A percentile compares a stretch with the other conserved stretches of the same genome.
These are phyloP conservation scores for Russula sp. DNA, from an alignment of 768 basidiomycete genomes.

Conservation along the genomic window DNA sequence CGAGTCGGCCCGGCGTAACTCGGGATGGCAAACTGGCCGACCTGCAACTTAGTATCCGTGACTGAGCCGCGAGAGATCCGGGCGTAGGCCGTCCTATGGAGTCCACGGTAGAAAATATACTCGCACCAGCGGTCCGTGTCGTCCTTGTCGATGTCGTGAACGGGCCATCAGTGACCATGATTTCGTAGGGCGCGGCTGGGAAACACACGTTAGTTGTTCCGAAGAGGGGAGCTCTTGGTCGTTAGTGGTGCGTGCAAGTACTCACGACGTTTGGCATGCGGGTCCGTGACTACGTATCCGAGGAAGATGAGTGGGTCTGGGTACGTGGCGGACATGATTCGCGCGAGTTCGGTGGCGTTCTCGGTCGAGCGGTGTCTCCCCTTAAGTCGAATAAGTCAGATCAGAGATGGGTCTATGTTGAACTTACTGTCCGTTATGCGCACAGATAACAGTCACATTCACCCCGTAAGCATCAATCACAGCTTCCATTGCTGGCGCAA, in stretches of 20 bases:
- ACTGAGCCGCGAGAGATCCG: slow-evolving; percentile 78
- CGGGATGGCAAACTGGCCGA: slow-evolving; percentile 81
- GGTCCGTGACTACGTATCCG: slow-evolving; percentile 76
- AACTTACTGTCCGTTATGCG: slow-evolving; percentile 83
- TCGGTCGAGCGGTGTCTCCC: slow-evolving; percentile 86
- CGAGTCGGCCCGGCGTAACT: slow-evolving; percentile 47
- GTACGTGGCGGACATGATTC: slow-evolving; percentile 68
- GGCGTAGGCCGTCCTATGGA: slow-evolving; percentile 79
- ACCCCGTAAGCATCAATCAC: slow-evolving; percentile 77
- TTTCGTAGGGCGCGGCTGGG: slow-evolving; percentile 70
- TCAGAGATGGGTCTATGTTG: background rate
- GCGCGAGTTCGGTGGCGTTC: slow-evolving; percentile 75
- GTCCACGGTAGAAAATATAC: slow-evolving; percentile 81
- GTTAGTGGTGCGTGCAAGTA: slow-evolving; percentile 23
- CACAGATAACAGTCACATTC: slow-evolving; percentile 75
- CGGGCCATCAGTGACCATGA: slow-evolving; percentile 71
- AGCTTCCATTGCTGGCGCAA: slow-evolving; percentile 88
- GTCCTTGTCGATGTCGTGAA: slow-evolving; percentile 76
- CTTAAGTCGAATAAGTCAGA: slow-evolving; percentile 39
- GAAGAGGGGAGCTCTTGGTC: background rate
- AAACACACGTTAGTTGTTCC: slow-evolving; percentile 6
- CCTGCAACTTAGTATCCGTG: slow-evolving; percentile 88
- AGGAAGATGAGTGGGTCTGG: slow-evolving; percentile 76
- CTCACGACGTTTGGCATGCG: slow-evolving; percentile 61
- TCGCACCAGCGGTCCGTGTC: slow-evolving; percentile 84